Evolutionary conservation across 2,329 filamentous ascomycete species (phyloP), one percentile per base, ranked within the genome.

Genomic region (Aureobasidium sp.): DNA sequence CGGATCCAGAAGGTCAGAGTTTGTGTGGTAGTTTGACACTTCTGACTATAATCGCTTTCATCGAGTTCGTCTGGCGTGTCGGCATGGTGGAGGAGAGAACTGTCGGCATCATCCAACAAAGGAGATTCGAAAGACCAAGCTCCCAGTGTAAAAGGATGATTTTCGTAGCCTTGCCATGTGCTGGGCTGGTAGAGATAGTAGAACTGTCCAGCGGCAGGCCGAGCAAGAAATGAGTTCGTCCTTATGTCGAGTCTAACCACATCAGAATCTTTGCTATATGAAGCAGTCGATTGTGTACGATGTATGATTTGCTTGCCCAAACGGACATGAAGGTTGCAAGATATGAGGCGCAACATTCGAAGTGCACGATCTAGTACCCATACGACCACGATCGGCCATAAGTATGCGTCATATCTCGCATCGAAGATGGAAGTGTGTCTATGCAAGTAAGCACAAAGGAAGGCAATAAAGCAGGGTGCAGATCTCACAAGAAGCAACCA

Each of bases 351-450:
- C 0, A 74, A 58, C 4, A 78, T 62, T 0, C 83, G 78, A 0
- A 81, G 61, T 8, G 78, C 53, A 2, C 82, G 76, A 59, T 85
- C 82, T 1, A 77, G 66, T 0, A 74, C 55, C 83, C 82, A 85
- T 31, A 84, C 74, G 12, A 71, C 69, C 3, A 77, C 70, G 2
- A 79, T 79, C 0, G 78, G 71, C 77, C 80, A 84, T 57, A 82
- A 77, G 22, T 81, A 77, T 9, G 69, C 67, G 58, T 83, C 78
- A 62, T 78, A 84, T 51, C 76, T 71, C 22, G 77, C 77, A 6
- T 73, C 69, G 63, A 83, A 83, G 25, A 84, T 81, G n/a, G 82
- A 73, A 62, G 83, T 72, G 66, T 86, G 74, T 61, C 81, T 74
- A 67, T 66, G 8, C 67, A 65, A 15, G 56, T 66, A 15, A 62